Evolutionary conservation across 1,139 yeast genomes (phyloP).

Genomic region (Nakaseomyces glabratus): DNA sequence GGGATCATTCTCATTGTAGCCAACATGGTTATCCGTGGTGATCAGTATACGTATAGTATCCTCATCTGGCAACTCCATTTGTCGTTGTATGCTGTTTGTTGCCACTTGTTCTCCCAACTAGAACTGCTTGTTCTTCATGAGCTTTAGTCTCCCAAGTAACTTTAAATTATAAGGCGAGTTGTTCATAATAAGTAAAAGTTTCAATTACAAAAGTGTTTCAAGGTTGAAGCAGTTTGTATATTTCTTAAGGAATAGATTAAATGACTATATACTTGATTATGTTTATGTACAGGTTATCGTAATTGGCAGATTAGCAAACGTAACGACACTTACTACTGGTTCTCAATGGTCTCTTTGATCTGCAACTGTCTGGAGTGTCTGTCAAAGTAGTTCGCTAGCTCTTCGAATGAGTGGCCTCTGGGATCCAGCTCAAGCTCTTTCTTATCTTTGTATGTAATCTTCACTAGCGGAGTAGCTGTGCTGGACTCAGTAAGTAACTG

Average conservation of each 20-base stretch:
- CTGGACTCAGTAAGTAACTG: constrained; percentile 44
- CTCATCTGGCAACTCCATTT: constrained; percentile 28
- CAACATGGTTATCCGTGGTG: constrained; percentile 96
- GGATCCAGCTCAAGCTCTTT: constrained; percentile 65
- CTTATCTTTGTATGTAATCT: constrained; percentile 79
- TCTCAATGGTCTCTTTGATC: constrained; percentile 54
- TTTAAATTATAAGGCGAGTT: too few relatives aligned
- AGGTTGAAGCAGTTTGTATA: too few relatives aligned
- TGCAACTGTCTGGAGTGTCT: constrained; percentile 63
- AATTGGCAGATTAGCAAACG: too few relatives aligned
- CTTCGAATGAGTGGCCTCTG: constrained; percentile 40
- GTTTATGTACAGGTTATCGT: too few relatives aligned
- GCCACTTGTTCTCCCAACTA: too few relatives aligned
- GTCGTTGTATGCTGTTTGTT: too few relatives aligned
- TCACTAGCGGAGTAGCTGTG: constrained; percentile 47
- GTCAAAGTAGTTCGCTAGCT: constrained; percentile 50
- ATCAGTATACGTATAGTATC: constrained; percentile 68
- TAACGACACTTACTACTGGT: constrained; percentile 15
- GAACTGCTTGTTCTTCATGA: too few relatives aligned
- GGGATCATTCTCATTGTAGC: constrained; percentile 83
- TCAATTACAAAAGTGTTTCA: too few relatives aligned
- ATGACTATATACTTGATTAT: too few relatives aligned
- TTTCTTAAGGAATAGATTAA: too few relatives aligned
- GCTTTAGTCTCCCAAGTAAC: too few relatives aligned
- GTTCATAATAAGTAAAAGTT: too few relatives aligned